These are phyloP conservation scores for Podospora australis DNA, from an alignment of 495 filamentous ascomycete species.

Conservation along the genomic window DNA sequence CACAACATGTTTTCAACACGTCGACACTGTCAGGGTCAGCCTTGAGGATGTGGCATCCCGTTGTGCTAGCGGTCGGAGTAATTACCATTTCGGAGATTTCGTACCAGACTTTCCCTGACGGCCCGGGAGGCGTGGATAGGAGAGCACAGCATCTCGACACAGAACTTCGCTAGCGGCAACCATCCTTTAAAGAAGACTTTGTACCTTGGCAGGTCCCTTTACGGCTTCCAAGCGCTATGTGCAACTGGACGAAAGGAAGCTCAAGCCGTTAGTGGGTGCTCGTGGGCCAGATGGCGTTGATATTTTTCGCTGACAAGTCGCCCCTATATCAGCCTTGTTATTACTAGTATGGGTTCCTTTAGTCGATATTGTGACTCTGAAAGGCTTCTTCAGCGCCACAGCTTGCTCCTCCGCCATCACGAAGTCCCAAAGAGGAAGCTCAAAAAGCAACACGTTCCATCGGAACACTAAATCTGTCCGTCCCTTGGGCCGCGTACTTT, in stretches of 20 bases:
- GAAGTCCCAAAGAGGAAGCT: constrained; percentile 3
- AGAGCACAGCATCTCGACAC: not conserved
- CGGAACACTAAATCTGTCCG: not conserved
- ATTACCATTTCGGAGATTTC: not conserved
- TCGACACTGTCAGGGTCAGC: too few relatives aligned
- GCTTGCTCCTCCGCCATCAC: not conserved
- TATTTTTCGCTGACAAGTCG: constrained; percentile 1
- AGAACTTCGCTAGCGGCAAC: not conserved
- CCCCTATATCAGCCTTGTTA: constrained; percentile 12
- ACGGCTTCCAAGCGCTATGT: not conserved
- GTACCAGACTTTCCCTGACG: not conserved
- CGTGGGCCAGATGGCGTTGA: constrained; percentile 1
- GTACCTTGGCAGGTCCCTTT: constrained; percentile 1
- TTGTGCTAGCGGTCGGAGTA: not conserved
- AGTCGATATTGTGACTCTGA: constrained; percentile 15
- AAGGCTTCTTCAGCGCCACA: constrained; percentile 4
- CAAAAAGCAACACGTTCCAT: too few relatives aligned
- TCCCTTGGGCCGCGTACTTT: not conserved
- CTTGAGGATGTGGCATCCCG: too few relatives aligned
- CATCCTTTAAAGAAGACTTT: not conserved
- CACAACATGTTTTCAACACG: too few relatives aligned
- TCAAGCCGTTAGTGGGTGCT: constrained; percentile 8
- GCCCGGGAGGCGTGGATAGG: not conserved
- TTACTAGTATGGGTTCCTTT: constrained; percentile 1
- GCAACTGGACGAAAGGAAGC: constrained; percentile 2